Conservation (phyloP, 768 basidiomycete genomes). For the Termitomyces sp. region DNA sequence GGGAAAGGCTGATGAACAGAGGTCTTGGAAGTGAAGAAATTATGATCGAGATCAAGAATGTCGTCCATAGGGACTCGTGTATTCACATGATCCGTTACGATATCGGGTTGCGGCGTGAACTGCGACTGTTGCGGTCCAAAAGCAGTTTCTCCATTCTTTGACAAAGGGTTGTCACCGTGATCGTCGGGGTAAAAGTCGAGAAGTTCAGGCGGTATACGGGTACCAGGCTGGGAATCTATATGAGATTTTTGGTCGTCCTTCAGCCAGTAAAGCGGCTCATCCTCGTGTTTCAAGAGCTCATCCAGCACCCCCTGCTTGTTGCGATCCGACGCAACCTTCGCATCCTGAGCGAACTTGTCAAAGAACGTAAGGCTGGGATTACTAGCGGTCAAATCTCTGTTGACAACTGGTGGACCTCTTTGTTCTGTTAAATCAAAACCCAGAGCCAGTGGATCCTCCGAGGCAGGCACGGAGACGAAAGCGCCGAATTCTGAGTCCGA, state of each 20-base stretch:
- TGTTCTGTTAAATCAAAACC: neutral
- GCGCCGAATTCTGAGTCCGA: conserved; percentile 11
- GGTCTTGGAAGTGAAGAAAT: conserved; percentile 23
- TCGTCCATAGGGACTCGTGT: conserved; percentile 12
- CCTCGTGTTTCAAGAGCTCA: conserved; percentile 61
- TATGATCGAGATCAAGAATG: conserved; percentile 29
- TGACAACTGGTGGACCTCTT: no score
- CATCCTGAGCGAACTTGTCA: conserved; percentile 52
- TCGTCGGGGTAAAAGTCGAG: neutral
- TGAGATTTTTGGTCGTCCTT: conserved; percentile 15
- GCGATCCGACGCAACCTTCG: conserved; percentile 47
- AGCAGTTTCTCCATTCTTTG: neutral
- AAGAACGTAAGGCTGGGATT: conserved; percentile 48
- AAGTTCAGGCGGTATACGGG: neutral
- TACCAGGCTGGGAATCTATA: neutral
- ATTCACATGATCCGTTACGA: neutral
- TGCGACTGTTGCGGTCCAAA: neutral
- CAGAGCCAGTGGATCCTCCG: conserved; percentile 4
- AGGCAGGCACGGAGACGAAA: conserved; percentile 6
- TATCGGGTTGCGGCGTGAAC: neutral
- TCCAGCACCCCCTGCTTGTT: conserved; percentile 52
- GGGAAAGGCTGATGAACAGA: conserved; percentile 4
- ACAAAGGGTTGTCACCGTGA: neutral
- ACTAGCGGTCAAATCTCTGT: neutral
- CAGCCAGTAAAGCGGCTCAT: conserved; percentile 66